phyloP scores from a whole-genome alignment of 1,284 basidiomycete genomes.

The Apiotrichum sp. region DNA sequence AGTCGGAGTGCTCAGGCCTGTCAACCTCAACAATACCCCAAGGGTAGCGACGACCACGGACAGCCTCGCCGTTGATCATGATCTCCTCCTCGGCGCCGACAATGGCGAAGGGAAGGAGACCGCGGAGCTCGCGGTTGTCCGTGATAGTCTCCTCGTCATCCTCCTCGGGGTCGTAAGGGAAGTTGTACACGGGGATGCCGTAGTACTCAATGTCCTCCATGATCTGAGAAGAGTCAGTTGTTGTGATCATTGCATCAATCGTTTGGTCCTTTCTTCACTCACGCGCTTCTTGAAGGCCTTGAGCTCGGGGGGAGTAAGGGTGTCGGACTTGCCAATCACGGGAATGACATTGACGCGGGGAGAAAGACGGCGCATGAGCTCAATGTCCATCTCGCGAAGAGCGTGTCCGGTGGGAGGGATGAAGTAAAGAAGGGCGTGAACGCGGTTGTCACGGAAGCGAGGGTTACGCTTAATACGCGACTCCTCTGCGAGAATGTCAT shows the following conservation, averaged over 20 bases:
- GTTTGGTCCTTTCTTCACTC: conserved; percentile 31
- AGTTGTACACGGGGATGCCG: conserved; percentile 98
- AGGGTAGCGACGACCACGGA: conserved; percentile 87
- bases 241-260: not conserved
- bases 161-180: conserved; percentile 98
- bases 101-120: conserved; percentile 91
- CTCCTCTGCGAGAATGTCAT: conserved; percentile 97
- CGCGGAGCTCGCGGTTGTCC: conserved; percentile 90
- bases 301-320: conserved; percentile 83
- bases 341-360: conserved; percentile 98
- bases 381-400: conserved; percentile 98
- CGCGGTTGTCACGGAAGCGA: conserved; percentile 94
- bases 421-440: conserved; percentile 96
- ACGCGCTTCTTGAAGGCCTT: conserved; percentile 95
- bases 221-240: conserved; percentile 54
- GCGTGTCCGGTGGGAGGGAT: conserved; percentile 87
- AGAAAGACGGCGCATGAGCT: conserved; percentile 92
- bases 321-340: conserved; percentile 95
- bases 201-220: conserved; percentile 99
- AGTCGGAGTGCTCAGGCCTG: conserved; percentile 98
- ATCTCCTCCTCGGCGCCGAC: conserved; percentile 97
- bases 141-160: conserved; percentile 98
- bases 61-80: conserved; percentile 80
- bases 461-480: conserved; percentile 99
- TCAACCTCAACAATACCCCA: conserved; percentile 99